phyloP scores from a whole-genome alignment of 352 stramenopile species.

The Pythium myriotylum region DNA sequence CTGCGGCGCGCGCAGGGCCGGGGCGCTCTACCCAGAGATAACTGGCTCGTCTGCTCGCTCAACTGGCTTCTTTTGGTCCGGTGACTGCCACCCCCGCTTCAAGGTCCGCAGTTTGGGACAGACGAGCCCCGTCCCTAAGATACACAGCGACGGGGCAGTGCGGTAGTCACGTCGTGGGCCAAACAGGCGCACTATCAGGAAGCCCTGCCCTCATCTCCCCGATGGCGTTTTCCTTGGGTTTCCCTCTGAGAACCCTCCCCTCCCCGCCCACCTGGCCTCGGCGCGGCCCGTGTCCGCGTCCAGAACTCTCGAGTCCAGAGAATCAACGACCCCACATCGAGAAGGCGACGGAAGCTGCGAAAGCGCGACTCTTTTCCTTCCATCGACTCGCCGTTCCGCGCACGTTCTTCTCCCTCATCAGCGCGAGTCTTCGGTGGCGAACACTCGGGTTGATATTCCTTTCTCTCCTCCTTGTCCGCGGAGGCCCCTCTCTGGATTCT shows the following conservation, averaged over 20 bases:
- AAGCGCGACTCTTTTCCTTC: conserved; percentile 35
- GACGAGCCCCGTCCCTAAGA: background rate
- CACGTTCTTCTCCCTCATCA: conserved; percentile 18
- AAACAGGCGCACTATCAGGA: background rate
- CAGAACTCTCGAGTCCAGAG: conserved; percentile 10
- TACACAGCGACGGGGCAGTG: background rate
- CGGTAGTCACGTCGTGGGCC: conserved; percentile 6
- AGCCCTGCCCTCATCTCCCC: conserved; percentile 2
- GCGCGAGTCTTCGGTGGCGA: background rate
- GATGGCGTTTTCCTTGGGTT: conserved; percentile 3
- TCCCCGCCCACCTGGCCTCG: background rate
- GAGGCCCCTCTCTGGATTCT: background rate
- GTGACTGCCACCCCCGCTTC: background rate
- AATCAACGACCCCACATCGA: background rate
- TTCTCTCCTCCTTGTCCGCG: conserved; percentile 26
- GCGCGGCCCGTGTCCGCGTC: background rate
- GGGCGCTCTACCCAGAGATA: conserved; percentile 1
- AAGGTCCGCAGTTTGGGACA: conserved; percentile 1
- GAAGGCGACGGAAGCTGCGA: conserved; percentile 18
- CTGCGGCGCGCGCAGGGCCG: background rate
- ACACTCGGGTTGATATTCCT: conserved; percentile 23
- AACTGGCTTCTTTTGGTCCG: conserved; percentile 9
- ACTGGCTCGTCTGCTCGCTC: background rate
- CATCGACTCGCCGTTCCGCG: conserved; percentile 20
- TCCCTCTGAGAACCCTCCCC: conserved; percentile 16